Percentiles rank a stretch among this genome's conserved stretches.
phyloP scores from a whole-genome alignment of 2,329 filamentous ascomycete genomes.

The Arthroderma sp. region DNA sequence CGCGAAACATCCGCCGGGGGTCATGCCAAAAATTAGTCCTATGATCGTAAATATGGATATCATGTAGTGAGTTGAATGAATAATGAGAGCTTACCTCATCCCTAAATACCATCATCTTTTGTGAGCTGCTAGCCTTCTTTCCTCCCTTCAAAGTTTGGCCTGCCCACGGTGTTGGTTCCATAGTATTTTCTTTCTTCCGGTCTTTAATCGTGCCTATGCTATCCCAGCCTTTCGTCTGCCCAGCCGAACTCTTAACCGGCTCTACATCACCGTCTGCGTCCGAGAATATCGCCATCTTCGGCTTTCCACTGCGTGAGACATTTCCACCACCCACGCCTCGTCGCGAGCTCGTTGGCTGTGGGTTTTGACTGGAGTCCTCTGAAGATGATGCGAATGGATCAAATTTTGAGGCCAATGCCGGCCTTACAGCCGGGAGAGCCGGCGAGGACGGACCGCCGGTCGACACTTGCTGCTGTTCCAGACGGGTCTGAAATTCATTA shows the following conservation, averaged over 20 bases:
- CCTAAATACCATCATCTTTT: conserved; percentile 88
- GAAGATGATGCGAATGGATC: conserved; percentile 58
- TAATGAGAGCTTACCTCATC: conserved; percentile 66
- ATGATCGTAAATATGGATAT: conserved; percentile 64
- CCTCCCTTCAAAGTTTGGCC: conserved; percentile 82
- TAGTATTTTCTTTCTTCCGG: conserved; percentile 82
- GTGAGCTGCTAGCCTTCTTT: conserved; percentile 60
- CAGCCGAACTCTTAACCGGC: conserved; percentile 40
- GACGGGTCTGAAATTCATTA: conserved; percentile 74
- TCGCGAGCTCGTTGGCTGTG: conserved; percentile 54
- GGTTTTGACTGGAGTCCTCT: conserved; percentile 32
- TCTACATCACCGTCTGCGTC: conserved; percentile 53
- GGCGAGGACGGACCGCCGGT: conserved; percentile 63
- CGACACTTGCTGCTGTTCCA: conserved; percentile 52
- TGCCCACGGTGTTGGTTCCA: conserved; percentile 78
- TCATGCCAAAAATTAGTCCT: conserved; percentile 76
- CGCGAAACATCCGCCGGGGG: conserved; percentile 17
- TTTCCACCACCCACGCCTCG: conserved; percentile 35
- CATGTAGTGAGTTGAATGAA: conserved; percentile 25
- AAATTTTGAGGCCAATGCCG: conserved; percentile 70
- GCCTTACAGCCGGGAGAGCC: conserved; percentile 68
- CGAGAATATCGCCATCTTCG: conserved; percentile 85
- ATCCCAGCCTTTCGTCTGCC: conserved; percentile 67
- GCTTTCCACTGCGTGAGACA: conserved; percentile 52
- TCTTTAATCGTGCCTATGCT: conserved; percentile 76